Percentiles rank a stretch among this genome's conserved stretches.
These are phyloP conservation scores for Ceratocystis cacaofunesta DNA, from an alignment of 2,329 filamentous ascomycete genomes.

Conservation along the genomic window DNA sequence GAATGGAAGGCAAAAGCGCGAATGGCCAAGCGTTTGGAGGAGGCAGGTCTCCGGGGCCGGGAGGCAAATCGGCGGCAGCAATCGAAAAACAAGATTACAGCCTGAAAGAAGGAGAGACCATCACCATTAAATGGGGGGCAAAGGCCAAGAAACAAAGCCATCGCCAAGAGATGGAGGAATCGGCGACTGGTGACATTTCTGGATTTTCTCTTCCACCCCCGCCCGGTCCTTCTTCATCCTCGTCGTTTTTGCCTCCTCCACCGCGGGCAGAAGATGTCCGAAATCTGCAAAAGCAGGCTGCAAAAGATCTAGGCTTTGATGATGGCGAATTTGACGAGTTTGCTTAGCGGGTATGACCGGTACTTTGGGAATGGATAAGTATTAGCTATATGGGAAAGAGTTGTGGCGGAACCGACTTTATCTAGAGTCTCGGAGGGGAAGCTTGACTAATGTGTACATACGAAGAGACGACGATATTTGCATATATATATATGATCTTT, in stretches of 20 bases:
- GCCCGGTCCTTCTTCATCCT: slow-evolving; percentile 37
- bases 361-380: no score
- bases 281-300: slow-evolving; percentile 42
- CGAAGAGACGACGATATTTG: no score
- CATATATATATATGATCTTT: no score
- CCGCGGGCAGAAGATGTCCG: slow-evolving; percentile 48
- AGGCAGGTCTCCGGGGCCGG: slow-evolving; percentile 24
- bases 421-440: background rate
- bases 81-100: slow-evolving; percentile 59
- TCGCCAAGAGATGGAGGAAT: slow-evolving; percentile 16
- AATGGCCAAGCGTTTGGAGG: slow-evolving; percentile 7
- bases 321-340: slow-evolving; percentile 85
- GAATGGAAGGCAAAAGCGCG: slow-evolving; percentile 33
- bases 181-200: slow-evolving; percentile 22
- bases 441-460: no score
- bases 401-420: background rate
- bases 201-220: slow-evolving; percentile 38
- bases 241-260: slow-evolving; percentile 47
- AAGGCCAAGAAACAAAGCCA: slow-evolving; percentile 28
- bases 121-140: slow-evolving; percentile 44
- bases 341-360: slow-evolving; percentile 26
- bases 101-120: slow-evolving; percentile 79
- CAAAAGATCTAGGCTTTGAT: slow-evolving; percentile 62
- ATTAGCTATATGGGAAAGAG: no score
- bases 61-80: slow-evolving; percentile 26